These are phyloP conservation scores for Kitagawia praeruptora DNA, from an alignment of 129 eudicot genomes.

Conservation along the genomic window DNA sequence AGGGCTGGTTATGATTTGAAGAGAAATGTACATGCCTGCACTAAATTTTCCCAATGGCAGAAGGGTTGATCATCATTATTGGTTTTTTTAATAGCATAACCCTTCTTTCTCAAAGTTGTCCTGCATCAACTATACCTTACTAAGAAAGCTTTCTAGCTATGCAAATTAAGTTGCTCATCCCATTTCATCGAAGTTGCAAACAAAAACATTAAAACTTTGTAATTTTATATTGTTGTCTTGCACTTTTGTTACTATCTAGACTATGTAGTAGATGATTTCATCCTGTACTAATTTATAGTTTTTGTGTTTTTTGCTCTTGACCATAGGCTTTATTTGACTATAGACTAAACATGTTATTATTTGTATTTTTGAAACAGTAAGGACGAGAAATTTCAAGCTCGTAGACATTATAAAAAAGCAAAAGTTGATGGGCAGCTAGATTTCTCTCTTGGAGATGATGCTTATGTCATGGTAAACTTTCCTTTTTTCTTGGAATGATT, in stretches of 20 bases:
- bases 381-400: constrained; percentile 27
- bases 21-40: no score
- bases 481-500: neutral
- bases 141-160: no score
- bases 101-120: no score
- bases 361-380: neutral
- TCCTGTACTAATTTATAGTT: no score
- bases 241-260: neutral
- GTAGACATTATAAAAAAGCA: constrained; percentile 37
- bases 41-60: no score
- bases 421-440: constrained; percentile 37
- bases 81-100: no score
- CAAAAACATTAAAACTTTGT: no score
- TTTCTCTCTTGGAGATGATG: constrained; percentile 50
- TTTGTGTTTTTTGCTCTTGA: no score
- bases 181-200: no score
- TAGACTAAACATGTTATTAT: neutral
- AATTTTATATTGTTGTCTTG: neutral
- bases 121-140: no score
- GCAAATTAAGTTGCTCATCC: neutral
- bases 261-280: neutral
- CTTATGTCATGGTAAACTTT: constrained; percentile 38
- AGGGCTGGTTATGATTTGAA: no score
- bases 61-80: no score
- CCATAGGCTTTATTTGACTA: neutral